A percentile compares a stretch with the other conserved stretches of the same genome.
phyloP scores from a whole-genome alignment of 805 yeast genomes.

The Monosporozyma aerobia region DNA sequence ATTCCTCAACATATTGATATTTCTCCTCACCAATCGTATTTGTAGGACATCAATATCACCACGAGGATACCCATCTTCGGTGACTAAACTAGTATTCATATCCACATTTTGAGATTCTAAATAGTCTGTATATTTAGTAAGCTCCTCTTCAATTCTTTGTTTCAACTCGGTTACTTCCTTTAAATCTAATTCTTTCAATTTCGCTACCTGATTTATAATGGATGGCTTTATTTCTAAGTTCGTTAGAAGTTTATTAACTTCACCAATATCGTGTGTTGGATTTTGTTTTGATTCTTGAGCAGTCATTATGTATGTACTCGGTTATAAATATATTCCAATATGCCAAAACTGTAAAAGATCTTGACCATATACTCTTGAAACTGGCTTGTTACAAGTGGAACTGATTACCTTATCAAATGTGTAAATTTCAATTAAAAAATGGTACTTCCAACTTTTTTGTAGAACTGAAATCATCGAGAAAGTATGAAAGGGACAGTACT shows the following conservation, averaged over 20 bases:
- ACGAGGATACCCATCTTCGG: slow-evolving; percentile 78
- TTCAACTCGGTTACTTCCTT: slow-evolving; percentile 28
- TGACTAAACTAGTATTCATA: slow-evolving; percentile 57
- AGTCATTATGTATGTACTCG: not conserved
- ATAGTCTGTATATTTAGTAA: slow-evolving; percentile 34
- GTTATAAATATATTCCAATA: not conserved
- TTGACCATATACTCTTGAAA: not conserved
- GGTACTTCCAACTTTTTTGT: not conserved
- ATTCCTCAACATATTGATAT: slow-evolving; percentile 58
- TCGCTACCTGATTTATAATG: slow-evolving; percentile 4
- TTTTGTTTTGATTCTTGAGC: not conserved
- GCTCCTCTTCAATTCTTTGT: slow-evolving; percentile 33
- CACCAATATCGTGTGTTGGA: not conserved
- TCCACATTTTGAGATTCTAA: slow-evolving; percentile 41
- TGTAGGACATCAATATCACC: slow-evolving; percentile 71
- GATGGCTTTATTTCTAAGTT: slow-evolving; percentile 7
- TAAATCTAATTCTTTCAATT: not conserved
- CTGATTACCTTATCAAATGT: not conserved
- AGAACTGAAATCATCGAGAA: not conserved
- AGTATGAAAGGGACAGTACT: not conserved
- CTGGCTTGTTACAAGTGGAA: not conserved
- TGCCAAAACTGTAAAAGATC: not conserved
- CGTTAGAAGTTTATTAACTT: slow-evolving; percentile 3
- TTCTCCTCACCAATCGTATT: slow-evolving; percentile 51
- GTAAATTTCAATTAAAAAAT: not conserved